Conservation (phyloP, 495 filamentous ascomycete genomes). For the Rostrohypoxylon terebratum region DNA sequence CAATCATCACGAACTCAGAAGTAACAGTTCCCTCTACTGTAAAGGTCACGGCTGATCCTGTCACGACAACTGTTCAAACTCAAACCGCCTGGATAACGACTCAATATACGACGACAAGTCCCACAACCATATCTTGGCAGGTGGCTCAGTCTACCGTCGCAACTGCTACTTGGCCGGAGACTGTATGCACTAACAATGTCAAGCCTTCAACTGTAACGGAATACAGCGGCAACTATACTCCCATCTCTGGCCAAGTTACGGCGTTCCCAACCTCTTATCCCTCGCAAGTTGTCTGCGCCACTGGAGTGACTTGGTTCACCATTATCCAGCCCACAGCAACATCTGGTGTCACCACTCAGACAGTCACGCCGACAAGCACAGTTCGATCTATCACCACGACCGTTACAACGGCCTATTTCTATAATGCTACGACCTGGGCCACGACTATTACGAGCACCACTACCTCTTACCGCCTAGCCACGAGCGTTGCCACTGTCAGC, state of each 20-base stretch:
- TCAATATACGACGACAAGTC: conserved; percentile 1
- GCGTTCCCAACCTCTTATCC: conserved; percentile 36
- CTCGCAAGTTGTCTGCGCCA: conserved; percentile 34
- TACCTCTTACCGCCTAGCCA: conserved; percentile 27
- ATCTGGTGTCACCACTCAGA: conserved; percentile 35
- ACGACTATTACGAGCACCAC: conserved; percentile 28
- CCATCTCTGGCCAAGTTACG: conserved; percentile 38
- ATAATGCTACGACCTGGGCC: conserved; percentile 19
- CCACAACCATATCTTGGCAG: conserved; percentile 14
- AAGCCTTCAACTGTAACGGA: conserved; percentile 42
- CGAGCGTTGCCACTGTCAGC: conserved; percentile 18
- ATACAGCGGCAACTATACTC: conserved; percentile 44
- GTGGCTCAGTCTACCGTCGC: conserved; percentile 28
- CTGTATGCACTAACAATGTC: conserved; percentile 35
- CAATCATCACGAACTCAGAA: conserved; percentile 13
- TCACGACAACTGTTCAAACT: conserved; percentile 28
- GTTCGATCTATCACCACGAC: conserved; percentile 28
- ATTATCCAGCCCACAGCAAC: conserved; percentile 33
- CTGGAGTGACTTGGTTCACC: conserved; percentile 25
- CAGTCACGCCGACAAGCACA: conserved; percentile 36
- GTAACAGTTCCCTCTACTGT: conserved; percentile 28
- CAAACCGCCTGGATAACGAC: background rate
- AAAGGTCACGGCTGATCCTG: conserved; percentile 9
- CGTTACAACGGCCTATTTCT: background rate
- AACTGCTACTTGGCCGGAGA: conserved; percentile 33